Conservation (phyloP, 768 basidiomycete genomes). For the Panaeolus papilionaceus region DNA sequence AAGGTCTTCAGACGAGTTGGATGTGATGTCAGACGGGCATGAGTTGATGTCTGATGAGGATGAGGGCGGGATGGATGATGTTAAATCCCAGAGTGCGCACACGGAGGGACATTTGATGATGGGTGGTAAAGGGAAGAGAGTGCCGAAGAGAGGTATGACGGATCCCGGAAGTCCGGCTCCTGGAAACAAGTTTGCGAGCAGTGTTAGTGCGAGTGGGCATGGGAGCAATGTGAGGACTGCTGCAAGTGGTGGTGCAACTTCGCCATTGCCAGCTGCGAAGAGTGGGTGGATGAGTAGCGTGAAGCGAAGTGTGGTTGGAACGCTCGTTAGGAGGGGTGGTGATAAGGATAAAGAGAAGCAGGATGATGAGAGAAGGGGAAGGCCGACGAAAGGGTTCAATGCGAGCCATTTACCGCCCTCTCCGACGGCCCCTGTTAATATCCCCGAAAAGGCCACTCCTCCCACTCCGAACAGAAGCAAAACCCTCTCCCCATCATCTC, state of each 20-base stretch:
- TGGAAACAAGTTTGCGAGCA: constrained; percentile 5
- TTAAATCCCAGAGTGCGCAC: neutral
- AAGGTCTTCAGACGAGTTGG: neutral
- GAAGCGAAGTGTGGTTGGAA: constrained; percentile 9
- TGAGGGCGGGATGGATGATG: neutral
- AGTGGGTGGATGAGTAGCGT: constrained; percentile 6
- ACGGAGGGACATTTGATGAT: neutral
- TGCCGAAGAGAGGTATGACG: neutral
- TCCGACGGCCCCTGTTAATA: neutral
- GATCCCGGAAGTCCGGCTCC: neutral
- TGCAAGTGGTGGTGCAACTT: neutral
- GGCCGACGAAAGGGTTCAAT: neutral
- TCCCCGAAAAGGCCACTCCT: neutral
- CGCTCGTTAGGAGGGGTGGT: constrained; percentile 6
- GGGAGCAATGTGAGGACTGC: constrained; percentile 4
- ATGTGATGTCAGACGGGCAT: neutral
- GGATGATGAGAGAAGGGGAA: neutral
- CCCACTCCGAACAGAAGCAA: neutral
- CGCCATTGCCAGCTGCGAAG: neutral
- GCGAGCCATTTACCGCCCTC: constrained; percentile 9
- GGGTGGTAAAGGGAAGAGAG: neutral
- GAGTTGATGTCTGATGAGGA: neutral
- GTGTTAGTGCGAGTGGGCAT: constrained; percentile 11
- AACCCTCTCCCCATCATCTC: neutral
- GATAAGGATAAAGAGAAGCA: neutral